phyloP scores from a whole-genome alignment of 768 basidiomycete genomes.

The Suillus americanus region DNA sequence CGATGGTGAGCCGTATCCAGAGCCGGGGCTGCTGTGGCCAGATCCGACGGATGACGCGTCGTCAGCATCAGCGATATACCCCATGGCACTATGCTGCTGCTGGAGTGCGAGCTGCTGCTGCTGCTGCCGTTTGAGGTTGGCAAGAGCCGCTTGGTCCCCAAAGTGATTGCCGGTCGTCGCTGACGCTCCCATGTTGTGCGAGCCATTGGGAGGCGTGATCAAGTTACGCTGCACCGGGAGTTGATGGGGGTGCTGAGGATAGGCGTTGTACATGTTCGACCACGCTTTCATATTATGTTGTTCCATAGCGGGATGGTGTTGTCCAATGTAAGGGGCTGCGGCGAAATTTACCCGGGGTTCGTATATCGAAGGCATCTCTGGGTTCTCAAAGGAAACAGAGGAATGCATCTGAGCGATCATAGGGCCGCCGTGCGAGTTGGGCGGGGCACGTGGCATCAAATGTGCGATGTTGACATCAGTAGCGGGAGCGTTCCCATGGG shows the following conservation, averaged over 20 bases:
- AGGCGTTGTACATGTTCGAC: constrained; percentile 30
- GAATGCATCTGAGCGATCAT: constrained; percentile 46
- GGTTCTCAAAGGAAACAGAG: constrained; percentile 51
- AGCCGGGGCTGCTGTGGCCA: constrained; percentile 31
- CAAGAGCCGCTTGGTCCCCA: constrained; percentile 24
- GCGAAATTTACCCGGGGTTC: constrained; percentile 39
- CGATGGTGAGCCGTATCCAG: constrained; percentile 31
- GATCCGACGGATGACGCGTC: constrained; percentile 40
- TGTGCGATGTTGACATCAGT: constrained; percentile 25
- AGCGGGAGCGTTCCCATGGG: constrained; percentile 35
- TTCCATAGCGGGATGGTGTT: constrained; percentile 16
- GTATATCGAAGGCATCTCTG: constrained; percentile 46
- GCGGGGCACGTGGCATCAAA: constrained; percentile 23
- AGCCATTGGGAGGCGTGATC: constrained; percentile 43
- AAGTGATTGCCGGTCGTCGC: constrained; percentile 12
- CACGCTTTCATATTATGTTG: constrained; percentile 26
- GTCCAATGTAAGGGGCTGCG: constrained; percentile 18
- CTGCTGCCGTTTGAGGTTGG: constrained; percentile 28
- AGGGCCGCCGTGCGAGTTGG: constrained; percentile 34
- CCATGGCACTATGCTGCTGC: constrained; percentile 22
- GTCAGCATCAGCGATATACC: constrained; percentile 36
- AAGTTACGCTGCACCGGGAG: constrained; percentile 35
- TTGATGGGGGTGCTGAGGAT: constrained; percentile 16
- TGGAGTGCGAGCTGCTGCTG: constrained; percentile 34
- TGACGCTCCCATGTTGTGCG: constrained; percentile 28